Evolutionary conservation across 192 early-diverging fungal species (phyloP).

Genomic region (Coemansia reversa): DNA sequence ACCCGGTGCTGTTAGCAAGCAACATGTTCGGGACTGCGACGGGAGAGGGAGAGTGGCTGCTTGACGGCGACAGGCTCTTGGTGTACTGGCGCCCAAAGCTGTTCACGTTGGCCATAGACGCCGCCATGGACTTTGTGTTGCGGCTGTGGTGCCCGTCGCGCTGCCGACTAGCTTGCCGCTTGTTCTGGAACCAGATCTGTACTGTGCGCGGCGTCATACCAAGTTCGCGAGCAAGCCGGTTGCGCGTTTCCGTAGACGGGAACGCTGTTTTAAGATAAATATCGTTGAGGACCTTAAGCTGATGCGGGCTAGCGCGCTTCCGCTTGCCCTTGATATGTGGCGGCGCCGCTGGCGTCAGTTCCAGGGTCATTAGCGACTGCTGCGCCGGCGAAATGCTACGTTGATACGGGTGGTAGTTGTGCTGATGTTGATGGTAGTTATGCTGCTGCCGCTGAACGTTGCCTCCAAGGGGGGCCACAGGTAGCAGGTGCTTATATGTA

Average conservation of each 20-base stretch:
- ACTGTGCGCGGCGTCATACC: conserved; percentile 89
- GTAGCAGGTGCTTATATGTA: conserved; percentile 9
- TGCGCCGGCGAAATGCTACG: conserved; percentile 11
- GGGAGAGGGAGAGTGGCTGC: conserved; percentile 8
- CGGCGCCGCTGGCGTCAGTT: not conserved
- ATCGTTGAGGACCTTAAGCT: conserved; percentile 71
- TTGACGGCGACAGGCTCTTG: conserved; percentile 26
- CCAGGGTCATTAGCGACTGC: not conserved
- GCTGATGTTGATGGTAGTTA: not conserved
- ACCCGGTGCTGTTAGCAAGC: not conserved
- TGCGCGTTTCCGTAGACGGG: conserved; percentile 78
- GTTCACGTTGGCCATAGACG: conserved; percentile 17
- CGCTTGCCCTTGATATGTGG: conserved; percentile 67
- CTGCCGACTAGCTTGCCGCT: conserved; percentile 74
- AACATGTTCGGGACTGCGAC: conserved; percentile 6
- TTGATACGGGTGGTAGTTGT: conserved; percentile 25
- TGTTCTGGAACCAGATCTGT: conserved; percentile 99
- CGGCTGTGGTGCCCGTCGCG: conserved; percentile 55
- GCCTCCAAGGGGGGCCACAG: not conserved
- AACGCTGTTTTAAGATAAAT: conserved; percentile 78
- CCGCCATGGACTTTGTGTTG: conserved; percentile 47
- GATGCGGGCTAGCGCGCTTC: conserved; percentile 75
- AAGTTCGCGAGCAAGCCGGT: conserved; percentile 72
- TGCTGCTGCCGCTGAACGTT: conserved; percentile 1
- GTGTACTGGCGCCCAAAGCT: conserved; percentile 19